Evolutionary conservation across 2,329 filamentous ascomycete genomes (phyloP), one percentile per base, ranked within the genome.

Genomic region (Colletotrichum sp.): DNA sequence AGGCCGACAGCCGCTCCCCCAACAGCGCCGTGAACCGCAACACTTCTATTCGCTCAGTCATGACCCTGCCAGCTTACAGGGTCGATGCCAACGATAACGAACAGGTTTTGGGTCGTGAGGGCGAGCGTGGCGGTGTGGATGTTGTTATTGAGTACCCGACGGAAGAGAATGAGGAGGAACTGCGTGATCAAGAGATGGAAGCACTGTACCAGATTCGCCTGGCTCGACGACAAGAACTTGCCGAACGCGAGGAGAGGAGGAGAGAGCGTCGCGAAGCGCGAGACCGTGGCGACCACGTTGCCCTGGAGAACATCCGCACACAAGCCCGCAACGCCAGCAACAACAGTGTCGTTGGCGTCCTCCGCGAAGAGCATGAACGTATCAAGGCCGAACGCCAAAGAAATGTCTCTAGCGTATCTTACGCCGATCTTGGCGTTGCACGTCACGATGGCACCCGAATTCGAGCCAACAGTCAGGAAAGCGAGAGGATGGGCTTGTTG

Each of bases 151-250:
- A 98, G 83, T 92, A 95, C 79, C 96, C 96, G 0, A 95, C 94
- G 0, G 90, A 88, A 11, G 95, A 98, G 68, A 94, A 96, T 70
- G 92, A 98, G 78, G 95, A 98, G 83, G 85, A 87, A 3, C 87
- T 95, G 69, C 91, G 97, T 15, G 96, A 99, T 78, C 92, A 95
- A 32, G 95, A 98, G 84, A 99, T 99, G 97, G 95, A 97, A 77
- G 92, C 95, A 0, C 85, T 99, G 55, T 99, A 98, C 83, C 95
- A 98, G 83, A 96, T 99, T 75, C 93, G 97, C 15, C 83, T 95
- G 15, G 92, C 95, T 22, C 91, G 97, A 70, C 92, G 96, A 68
- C 89, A 91, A 72, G 94, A 98, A 83, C 89, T 93, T 52, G 91
- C 92, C 6, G 95, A 97, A 77, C 92, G 95, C 7, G 95, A 98